Evolutionary conservation across 176 grass and related monocot species (phyloP).

Genomic region (Ampelocalamus luodianensis): DNA sequence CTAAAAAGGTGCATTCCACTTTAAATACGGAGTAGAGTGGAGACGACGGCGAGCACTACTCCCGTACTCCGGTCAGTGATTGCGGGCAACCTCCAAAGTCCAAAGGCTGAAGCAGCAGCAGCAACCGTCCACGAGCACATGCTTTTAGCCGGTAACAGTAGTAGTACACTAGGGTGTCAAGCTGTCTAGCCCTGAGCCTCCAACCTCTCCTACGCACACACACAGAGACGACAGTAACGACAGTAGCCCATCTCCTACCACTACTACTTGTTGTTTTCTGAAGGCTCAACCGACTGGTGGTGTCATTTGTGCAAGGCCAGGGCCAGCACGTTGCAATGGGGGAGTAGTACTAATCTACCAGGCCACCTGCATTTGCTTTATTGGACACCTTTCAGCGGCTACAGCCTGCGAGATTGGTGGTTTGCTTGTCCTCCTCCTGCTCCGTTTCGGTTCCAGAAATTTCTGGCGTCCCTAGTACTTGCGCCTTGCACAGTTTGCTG

Average conservation of each 20-base stretch:
- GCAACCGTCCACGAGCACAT: background rate
- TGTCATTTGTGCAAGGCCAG: background rate
- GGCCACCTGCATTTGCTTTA: background rate
- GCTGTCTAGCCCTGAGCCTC: background rate
- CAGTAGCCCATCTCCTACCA: background rate
- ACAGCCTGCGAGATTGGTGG: background rate
- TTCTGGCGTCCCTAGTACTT: background rate
- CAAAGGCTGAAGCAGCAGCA: background rate
- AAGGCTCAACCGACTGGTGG: background rate
- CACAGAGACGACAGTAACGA: too few relatives aligned
- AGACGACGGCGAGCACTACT: background rate
- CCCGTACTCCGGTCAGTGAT: background rate
- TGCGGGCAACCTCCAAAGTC: background rate
- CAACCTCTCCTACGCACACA: background rate
- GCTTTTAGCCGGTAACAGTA: background rate
- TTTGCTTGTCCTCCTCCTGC: conserved; percentile 6
- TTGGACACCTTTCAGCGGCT: background rate
- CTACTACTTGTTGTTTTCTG: background rate
- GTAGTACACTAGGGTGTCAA: background rate
- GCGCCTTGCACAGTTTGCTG: background rate
- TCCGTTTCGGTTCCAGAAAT: background rate
- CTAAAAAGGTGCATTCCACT: background rate
- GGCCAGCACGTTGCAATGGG: background rate
- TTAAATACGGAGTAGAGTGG: too few relatives aligned
- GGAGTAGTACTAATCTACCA: background rate